phyloP scores from a whole-genome alignment of 1,139 yeast genomes.

The Arxiozyma heterogenica region DNA sequence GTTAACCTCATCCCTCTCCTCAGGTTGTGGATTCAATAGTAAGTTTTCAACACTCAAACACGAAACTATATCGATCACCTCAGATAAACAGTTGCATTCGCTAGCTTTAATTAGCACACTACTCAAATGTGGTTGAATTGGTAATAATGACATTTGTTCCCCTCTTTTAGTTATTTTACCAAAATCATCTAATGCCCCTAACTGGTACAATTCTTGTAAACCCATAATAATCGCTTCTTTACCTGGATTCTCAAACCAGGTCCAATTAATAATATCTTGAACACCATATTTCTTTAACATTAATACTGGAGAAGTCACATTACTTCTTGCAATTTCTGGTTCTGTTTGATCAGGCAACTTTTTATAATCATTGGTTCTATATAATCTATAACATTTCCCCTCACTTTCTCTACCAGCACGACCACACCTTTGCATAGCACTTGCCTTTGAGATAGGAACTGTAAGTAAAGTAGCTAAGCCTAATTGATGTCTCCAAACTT shows the following conservation, averaged over 20 bases:
- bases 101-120: constrained; percentile 71
- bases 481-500: constrained; percentile 87
- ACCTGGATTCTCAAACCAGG: constrained; percentile 91
- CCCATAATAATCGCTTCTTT: constrained; percentile 69
- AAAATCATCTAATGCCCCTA: constrained; percentile 67
- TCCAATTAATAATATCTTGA: constrained; percentile 74
- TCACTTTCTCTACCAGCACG: constrained; percentile 97
- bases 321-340: constrained; percentile 84
- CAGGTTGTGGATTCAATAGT: constrained; percentile 69
- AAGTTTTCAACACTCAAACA: constrained; percentile 90
- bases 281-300: constrained; percentile 79
- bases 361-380: constrained; percentile 59
- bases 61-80: constrained; percentile 81
- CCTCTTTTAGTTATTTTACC: constrained; percentile 78
- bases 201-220: constrained; percentile 62
- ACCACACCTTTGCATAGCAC: constrained; percentile 93
- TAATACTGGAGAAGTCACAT: constrained; percentile 72
- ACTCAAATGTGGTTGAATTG: constrained; percentile 87
- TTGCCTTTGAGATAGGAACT: constrained; percentile 86
- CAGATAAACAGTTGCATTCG: constrained; percentile 46
- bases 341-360: constrained; percentile 72
- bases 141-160: constrained; percentile 74
- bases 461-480: constrained; percentile 87
- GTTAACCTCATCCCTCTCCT: constrained; percentile 67
- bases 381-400: constrained; percentile 83